These are phyloP conservation scores for Pythium myriotylum DNA, from an alignment of 352 stramenopile species.

Conservation along the genomic window DNA sequence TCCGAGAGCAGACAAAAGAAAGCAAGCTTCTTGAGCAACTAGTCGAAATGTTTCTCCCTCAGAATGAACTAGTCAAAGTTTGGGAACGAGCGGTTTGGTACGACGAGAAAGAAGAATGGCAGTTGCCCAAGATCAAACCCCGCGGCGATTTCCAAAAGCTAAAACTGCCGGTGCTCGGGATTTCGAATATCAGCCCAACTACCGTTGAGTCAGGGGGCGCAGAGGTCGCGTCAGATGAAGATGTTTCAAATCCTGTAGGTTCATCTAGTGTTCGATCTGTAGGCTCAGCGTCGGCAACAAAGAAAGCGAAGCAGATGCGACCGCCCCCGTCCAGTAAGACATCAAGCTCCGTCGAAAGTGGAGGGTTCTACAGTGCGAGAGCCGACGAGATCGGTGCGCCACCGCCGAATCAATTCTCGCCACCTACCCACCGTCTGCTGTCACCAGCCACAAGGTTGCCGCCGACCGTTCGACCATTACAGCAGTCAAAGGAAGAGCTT, in stretches of 20 bases:
- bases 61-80: constrained; percentile 87
- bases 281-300: constrained; percentile 11
- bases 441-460: constrained; percentile 36
- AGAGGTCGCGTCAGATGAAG: constrained; percentile 62
- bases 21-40: constrained; percentile 87
- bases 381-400: constrained; percentile 18
- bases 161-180: constrained; percentile 56
- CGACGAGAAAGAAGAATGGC: constrained; percentile 83
- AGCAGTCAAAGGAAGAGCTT: constrained; percentile 14
- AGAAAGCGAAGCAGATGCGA: constrained; percentile 12
- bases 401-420: constrained; percentile 18
- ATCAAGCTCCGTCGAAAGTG: neutral
- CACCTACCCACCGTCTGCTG: constrained; percentile 29
- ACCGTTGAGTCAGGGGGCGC: constrained; percentile 52
- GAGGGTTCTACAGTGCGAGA: constrained; percentile 20
- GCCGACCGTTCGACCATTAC: constrained; percentile 37
- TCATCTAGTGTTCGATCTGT: constrained; percentile 17
- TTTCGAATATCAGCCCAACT: neutral
- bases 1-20: constrained; percentile 90
- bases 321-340: constrained; percentile 5
- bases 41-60: constrained; percentile 80
- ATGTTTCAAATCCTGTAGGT: constrained; percentile 18
- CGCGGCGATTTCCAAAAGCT: constrained; percentile 84
- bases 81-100: constrained; percentile 86
- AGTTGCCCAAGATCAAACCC: constrained; percentile 71